A percentile compares a stretch with the other conserved stretches of the same genome.
Conservation (phyloP, 768 basidiomycete species). For the Clitopilus hobsonii region DNA sequence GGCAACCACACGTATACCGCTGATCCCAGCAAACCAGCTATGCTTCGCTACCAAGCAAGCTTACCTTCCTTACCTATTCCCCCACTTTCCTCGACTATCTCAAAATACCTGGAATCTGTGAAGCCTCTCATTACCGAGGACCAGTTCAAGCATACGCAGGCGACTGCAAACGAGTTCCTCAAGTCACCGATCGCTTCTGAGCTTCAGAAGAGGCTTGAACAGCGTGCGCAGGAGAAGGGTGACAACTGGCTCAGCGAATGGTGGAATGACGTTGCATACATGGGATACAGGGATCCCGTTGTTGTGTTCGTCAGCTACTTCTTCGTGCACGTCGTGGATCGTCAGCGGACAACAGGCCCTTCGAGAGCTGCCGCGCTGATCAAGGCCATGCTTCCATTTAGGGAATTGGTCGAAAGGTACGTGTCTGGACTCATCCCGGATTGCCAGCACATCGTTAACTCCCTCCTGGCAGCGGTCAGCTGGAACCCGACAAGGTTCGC, state of each 20-base stretch:
- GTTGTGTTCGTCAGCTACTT: conserved; percentile 94
- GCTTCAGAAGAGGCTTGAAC: conserved; percentile 75
- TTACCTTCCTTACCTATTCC: conserved; percentile 83
- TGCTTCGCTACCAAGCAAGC: conserved; percentile 71
- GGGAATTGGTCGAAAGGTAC: conserved; percentile 78
- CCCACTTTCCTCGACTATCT: conserved; percentile 70
- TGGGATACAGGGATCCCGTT: conserved; percentile 86
- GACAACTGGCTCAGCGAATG: conserved; percentile 93
- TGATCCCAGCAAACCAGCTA: conserved; percentile 56
- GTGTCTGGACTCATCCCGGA: conserved; percentile 12
- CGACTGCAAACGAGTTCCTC: conserved; percentile 64
- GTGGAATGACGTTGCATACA: conserved; percentile 95
- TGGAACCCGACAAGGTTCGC: conserved; percentile 86
- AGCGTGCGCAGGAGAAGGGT: conserved; percentile 58
- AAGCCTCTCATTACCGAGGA: conserved; percentile 67
- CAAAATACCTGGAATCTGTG: conserved; percentile 87
- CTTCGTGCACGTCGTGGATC: conserved; percentile 81
- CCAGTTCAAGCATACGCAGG: conserved; percentile 55
- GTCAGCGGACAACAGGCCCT: conserved; percentile 46
- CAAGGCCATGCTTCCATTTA: conserved; percentile 82
- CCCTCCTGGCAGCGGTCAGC: conserved; percentile 43
- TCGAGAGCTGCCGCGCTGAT: conserved; percentile 77
- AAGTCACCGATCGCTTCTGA: conserved; percentile 60
- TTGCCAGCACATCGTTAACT: not conserved
- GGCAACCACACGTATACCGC: conserved; percentile 22